phyloP scores from a whole-genome alignment of 768 basidiomycete genomes.

The Floccularia luteovirens region DNA sequence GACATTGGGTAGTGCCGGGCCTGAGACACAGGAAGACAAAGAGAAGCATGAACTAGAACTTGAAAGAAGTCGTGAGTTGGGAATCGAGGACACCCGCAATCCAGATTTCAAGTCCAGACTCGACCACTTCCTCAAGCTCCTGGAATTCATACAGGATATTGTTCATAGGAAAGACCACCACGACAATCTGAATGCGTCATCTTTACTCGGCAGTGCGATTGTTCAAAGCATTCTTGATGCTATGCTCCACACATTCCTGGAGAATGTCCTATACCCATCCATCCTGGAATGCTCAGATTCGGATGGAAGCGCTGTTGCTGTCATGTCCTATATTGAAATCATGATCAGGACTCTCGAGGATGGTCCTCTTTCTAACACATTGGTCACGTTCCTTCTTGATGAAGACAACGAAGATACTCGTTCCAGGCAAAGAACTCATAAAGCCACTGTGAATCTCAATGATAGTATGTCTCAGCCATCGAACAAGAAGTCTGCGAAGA shows the following conservation, averaged over 20 bases:
- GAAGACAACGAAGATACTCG: slow-evolving; percentile 72
- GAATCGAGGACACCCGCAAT: slow-evolving; percentile 71
- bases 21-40: slow-evolving; percentile 47
- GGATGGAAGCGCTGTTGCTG: slow-evolving; percentile 95
- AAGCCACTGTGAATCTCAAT: slow-evolving; percentile 39
- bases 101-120: slow-evolving; percentile 73
- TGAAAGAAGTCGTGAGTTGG: slow-evolving; percentile 49
- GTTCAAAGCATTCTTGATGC: slow-evolving; percentile 79
- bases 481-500: slow-evolving; percentile 27
- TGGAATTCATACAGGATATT: slow-evolving; percentile 91
- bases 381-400: slow-evolving; percentile 76
- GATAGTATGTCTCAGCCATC: slow-evolving; percentile 24
- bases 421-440: slow-evolving; percentile 29
- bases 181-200: slow-evolving; percentile 47
- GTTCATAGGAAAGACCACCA: slow-evolving; percentile 55
- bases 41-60: slow-evolving; percentile 38
- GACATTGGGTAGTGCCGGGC: slow-evolving; percentile 60
- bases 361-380: slow-evolving; percentile 58
- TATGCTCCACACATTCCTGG: slow-evolving; percentile 79
- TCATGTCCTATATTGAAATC: slow-evolving; percentile 91
- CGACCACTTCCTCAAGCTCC: slow-evolving; percentile 83
- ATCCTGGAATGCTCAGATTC: slow-evolving; percentile 86
- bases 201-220: slow-evolving; percentile 71
- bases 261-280: slow-evolving; percentile 90
- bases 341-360: slow-evolving; percentile 71